phyloP scores from a whole-genome alignment of 305 asterid genomes.

The Solanum hybrid region DNA sequence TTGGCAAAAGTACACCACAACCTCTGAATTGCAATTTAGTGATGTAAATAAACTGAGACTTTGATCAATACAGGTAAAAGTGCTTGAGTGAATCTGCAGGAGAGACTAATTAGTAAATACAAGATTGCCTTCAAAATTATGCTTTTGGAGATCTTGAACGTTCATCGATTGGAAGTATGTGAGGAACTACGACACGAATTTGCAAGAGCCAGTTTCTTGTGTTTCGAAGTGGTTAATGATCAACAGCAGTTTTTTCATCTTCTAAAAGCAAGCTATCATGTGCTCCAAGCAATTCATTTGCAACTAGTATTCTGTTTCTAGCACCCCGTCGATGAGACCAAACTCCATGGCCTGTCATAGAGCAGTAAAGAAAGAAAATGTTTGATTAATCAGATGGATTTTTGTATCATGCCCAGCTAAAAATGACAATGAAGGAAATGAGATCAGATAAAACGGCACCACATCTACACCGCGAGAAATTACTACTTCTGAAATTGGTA shows the following conservation, averaged over 20 bases:
- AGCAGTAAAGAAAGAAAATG: background rate
- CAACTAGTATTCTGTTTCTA: conserved; percentile 70
- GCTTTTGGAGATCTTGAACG: background rate
- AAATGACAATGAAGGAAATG: background rate
- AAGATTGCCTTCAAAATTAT: background rate
- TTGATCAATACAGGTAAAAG: background rate
- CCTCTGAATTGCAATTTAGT: background rate
- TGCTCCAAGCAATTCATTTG: background rate
- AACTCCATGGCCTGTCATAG: conserved; percentile 78
- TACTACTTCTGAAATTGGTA: background rate
- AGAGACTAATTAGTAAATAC: background rate
- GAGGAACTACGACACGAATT: background rate
- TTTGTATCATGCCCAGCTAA: background rate
- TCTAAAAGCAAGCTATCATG: background rate
- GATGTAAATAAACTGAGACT: background rate
- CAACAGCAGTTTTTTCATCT: background rate
- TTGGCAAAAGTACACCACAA: background rate
- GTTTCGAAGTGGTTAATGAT: background rate
- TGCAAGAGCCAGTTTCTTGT: background rate
- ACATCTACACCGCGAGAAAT: background rate
- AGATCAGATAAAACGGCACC: background rate
- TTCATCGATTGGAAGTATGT: background rate
- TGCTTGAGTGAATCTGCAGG: background rate
- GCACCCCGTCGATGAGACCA: conserved; percentile 78
- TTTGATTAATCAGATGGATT: background rate